phyloP scores from a whole-genome alignment of 2,329 filamentous ascomycete species.

The Podosphaera xanthii region DNA sequence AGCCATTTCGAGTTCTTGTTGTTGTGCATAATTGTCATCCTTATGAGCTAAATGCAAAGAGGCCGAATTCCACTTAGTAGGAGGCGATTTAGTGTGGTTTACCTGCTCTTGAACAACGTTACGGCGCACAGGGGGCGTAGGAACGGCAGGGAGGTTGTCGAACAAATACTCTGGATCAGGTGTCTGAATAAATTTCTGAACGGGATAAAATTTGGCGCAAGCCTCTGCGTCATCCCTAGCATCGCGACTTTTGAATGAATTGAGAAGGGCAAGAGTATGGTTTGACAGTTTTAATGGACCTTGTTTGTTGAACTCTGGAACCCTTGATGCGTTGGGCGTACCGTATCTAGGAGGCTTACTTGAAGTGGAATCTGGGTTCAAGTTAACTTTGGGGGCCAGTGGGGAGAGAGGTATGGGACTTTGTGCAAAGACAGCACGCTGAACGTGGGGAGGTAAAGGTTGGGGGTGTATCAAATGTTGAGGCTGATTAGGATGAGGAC shows the following conservation, averaged over 20 bases:
- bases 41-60: not conserved
- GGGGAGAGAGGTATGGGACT: slow-evolving; percentile 15
- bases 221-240: slow-evolving; percentile 3
- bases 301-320: slow-evolving; percentile 9
- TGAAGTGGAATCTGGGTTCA: slow-evolving; percentile 1
- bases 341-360: slow-evolving; percentile 8
- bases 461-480: slow-evolving; percentile 17
- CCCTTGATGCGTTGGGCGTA: slow-evolving; percentile 11
- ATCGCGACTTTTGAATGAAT: slow-evolving; percentile 20
- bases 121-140: not conserved
- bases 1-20: not conserved
- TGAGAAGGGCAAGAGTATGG: slow-evolving; percentile 23
- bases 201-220: slow-evolving; percentile 5
- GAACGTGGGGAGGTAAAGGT: slow-evolving; percentile 27
- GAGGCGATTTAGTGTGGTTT: not conserved
- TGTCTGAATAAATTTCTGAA: slow-evolving; percentile 5
- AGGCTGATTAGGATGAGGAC: slow-evolving; percentile 10
- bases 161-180: not conserved
- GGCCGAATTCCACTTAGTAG: not conserved
- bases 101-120: not conserved
- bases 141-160: not conserved
- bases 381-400: slow-evolving; percentile 12
- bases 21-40: not conserved
- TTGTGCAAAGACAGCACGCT: slow-evolving; percentile 27
- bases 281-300: slow-evolving; percentile 18